Base-by-base conservation (phyloP, 176 grass and related monocot genomes). In the Saccharum spontaneum region DNA sequence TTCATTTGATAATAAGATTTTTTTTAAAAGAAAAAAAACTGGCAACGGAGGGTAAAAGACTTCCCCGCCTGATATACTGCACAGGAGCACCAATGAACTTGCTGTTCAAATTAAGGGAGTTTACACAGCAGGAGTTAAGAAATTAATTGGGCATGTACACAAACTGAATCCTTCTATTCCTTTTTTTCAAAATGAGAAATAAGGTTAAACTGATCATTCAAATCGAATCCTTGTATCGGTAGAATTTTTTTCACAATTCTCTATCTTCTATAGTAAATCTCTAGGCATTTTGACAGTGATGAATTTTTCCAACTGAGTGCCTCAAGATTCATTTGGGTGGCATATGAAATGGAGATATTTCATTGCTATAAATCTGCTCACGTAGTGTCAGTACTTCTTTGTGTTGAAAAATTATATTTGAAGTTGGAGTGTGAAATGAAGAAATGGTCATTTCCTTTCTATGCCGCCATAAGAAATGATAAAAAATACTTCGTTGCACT, bases 381-480 rank as follows among this genome's bases (percentile, higher is more conserved):
- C 12, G 14, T 40, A 62, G 17, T 79, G 39, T 23, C 67, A 16
- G 73, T 79, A n/a, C 57, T 40, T 79, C 31, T 62, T n/a, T 77
- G 55, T n/a, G 39, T 78, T 67, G 45, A 45, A 20, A 50, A 67
- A 78, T 55, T 44, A 72, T 26, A 40, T 86, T 77, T 64, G 44
- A 77, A 72, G 23, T 71, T 69, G 3, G 48, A 18, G 63, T 82
- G 23, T 78, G 64, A 85, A 83, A 84, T 70, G 82, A 85, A 80
- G 87, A 81, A 67, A 89, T 39, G 8, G 0, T n/a, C 20, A 55
- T 57, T 86, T 86, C 54, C 39, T 79, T 86, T 68, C 63, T 68
- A 34, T 67, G 6, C 62, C 4, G 40, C 41, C 84, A 79, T 63
- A 83, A 60, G 80, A 82, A 75, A 84, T 90, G 31, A 83, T 87